A percentile compares a stretch with the other conserved stretches of the same genome.
phyloP scores from a whole-genome alignment of 768 basidiomycete species.

The Phaffia tasmanica region DNA sequence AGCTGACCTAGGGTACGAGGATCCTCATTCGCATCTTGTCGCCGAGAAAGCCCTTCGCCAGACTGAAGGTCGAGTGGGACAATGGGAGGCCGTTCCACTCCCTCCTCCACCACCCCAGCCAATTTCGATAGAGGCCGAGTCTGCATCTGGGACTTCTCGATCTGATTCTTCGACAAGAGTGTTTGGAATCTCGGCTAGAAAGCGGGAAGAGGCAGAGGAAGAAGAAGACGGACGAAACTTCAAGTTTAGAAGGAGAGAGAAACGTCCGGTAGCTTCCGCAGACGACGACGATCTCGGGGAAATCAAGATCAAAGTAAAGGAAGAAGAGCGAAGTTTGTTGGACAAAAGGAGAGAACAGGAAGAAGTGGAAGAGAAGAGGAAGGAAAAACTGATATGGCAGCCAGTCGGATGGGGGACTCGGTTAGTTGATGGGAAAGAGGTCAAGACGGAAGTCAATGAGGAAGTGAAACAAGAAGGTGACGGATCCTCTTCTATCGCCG shows the following conservation, averaged over 20 bases:
- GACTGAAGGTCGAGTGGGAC: conserved; percentile 60
- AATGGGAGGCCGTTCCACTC: conserved; percentile 60
- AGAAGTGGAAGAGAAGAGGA: conserved; percentile 27
- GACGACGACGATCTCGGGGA: conserved; percentile 68
- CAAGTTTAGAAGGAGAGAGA: conserved; percentile 27
- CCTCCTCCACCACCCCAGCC: conserved; percentile 31
- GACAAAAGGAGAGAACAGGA: conserved; percentile 28
- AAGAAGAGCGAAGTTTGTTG: conserved; percentile 43
- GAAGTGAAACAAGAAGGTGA: not conserved
- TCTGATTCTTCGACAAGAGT: not conserved
- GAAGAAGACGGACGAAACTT: conserved; percentile 25
- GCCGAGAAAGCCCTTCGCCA: conserved; percentile 37
- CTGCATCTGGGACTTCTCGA: not conserved
- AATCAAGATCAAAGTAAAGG: conserved; percentile 50
- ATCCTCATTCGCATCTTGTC: conserved; percentile 18
- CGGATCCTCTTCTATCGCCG: not conserved
- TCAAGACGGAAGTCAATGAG: not conserved
- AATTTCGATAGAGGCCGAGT: conserved; percentile 16
- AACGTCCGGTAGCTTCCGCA: conserved; percentile 34
- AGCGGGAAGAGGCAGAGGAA: conserved; percentile 28
- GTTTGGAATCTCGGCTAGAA: not conserved
- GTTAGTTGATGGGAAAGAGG: conserved; percentile 14
- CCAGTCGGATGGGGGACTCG: conserved; percentile 22
- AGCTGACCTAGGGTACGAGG: conserved; percentile 43
- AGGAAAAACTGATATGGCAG: conserved; percentile 20